phyloP scores from a whole-genome alignment of 2,329 filamentous ascomycete species.

The Karstenula rhodostoma region DNA sequence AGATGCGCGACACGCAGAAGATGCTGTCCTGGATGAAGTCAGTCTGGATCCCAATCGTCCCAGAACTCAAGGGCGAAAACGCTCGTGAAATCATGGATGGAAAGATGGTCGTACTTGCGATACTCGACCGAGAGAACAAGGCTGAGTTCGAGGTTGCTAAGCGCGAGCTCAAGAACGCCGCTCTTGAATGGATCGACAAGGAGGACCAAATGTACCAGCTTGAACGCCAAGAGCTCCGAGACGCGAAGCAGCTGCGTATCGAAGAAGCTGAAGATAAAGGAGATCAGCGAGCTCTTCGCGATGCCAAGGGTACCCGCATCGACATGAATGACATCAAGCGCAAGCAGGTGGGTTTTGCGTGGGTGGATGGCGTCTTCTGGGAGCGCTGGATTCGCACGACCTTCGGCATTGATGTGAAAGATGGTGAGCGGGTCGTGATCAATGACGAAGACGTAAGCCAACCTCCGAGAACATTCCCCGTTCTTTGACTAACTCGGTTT shows the following conservation, averaged over 20 bases:
- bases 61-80: constrained; percentile 89
- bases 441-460: constrained; percentile 92
- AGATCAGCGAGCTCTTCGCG: constrained; percentile 84
- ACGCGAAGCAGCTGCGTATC: constrained; percentile 92
- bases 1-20: constrained; percentile 87
- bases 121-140: constrained; percentile 80
- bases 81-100: constrained; percentile 94
- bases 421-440: constrained; percentile 92
- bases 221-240: constrained; percentile 89
- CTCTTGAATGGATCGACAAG: constrained; percentile 97
- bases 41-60: constrained; percentile 95
- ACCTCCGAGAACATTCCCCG: not conserved
- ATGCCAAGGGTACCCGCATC: constrained; percentile 90
- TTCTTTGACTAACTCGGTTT: constrained; percentile 16
- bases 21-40: constrained; percentile 93
- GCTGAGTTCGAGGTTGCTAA: constrained; percentile 81
- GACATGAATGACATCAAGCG: constrained; percentile 87
- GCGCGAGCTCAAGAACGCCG: constrained; percentile 93
- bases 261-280: constrained; percentile 95
- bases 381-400: constrained; percentile 96
- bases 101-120: constrained; percentile 91
- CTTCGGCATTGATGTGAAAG: constrained; percentile 84
- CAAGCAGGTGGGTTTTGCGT: constrained; percentile 92
- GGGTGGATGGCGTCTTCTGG: constrained; percentile 98
- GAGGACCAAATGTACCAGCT: constrained; percentile 90